phyloP scores from a whole-genome alignment of 257 asterid genomes.

The Petrea volubilis region DNA sequence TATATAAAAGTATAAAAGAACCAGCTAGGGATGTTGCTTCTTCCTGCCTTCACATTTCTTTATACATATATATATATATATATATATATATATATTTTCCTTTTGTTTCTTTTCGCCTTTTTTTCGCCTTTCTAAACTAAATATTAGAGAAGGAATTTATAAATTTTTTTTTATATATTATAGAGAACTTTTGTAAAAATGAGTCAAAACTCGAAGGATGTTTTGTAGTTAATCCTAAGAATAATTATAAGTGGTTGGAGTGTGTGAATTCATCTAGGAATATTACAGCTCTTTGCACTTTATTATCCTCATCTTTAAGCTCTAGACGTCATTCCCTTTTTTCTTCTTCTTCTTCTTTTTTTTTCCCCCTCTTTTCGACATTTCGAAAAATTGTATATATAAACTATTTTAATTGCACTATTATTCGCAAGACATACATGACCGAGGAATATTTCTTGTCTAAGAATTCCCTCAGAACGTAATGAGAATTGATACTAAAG shows the following conservation, averaged over 20 bases:
- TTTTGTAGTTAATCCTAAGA: no score
- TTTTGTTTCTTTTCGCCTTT: no score
- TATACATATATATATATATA: not conserved
- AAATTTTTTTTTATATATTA: no score
- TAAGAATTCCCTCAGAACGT: not conserved
- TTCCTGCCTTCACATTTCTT: not conserved
- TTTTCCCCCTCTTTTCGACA: no score
- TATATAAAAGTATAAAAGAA: not conserved
- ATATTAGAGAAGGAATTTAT: no score
- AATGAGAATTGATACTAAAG: conserved; percentile 10
- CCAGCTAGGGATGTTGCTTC: not conserved
- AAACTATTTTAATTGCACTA: no score
- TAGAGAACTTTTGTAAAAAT: no score
- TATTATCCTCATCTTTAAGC: not conserved
- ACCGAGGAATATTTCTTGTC: not conserved
- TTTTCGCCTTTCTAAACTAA: no score
- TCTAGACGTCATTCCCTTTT: not conserved
- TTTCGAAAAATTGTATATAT: not conserved
- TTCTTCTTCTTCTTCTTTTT: not conserved
- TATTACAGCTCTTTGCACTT: not conserved
- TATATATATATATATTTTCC: no score
- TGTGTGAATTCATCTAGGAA: not conserved
- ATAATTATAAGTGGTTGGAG: conserved; percentile 6
- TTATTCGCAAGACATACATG: not conserved
- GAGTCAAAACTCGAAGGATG: no score